Evolutionary conservation across 805 yeast species (phyloP).

Genomic region (Saccharomyces mikatae): DNA sequence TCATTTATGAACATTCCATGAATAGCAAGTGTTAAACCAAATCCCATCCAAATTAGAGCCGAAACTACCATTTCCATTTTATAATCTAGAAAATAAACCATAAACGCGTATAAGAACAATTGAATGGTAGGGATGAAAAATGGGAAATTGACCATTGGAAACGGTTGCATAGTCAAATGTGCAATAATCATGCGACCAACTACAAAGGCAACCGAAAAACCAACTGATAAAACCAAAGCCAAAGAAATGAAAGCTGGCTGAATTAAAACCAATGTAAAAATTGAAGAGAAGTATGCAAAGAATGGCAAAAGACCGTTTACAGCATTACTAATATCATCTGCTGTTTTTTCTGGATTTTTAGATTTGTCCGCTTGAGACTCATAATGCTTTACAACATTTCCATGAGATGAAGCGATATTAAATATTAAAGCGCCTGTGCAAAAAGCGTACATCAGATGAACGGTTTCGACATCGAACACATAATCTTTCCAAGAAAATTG

Average conservation of each 20-base stretch:
- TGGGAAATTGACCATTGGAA: slow-evolving; percentile 69
- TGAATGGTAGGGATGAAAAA: slow-evolving; percentile 57
- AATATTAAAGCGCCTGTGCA: slow-evolving; percentile 52
- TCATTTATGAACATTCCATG: slow-evolving; percentile 70
- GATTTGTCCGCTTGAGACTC: slow-evolving; percentile 16
- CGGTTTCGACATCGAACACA: slow-evolving; percentile 31
- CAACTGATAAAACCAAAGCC: slow-evolving; percentile 63
- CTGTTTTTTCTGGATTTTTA: slow-evolving; percentile 11
- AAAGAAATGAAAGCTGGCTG: slow-evolving; percentile 44
- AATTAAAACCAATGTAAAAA: slow-evolving; percentile 40
- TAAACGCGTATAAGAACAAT: slow-evolving; percentile 26
- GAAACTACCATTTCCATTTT: slow-evolving; percentile 38
- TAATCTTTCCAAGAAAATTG: slow-evolving; percentile 1
- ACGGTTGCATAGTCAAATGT: slow-evolving; percentile 72
- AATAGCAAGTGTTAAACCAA: slow-evolving; percentile 59
- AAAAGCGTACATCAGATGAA: slow-evolving; percentile 45
- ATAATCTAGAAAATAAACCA: slow-evolving; percentile 24
- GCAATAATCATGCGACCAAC: slow-evolving; percentile 88
- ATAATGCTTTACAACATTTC: slow-evolving; percentile 47
- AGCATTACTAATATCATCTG: slow-evolving; percentile 28
- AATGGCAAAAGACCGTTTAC: slow-evolving; percentile 63
- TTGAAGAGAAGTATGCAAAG: slow-evolving; percentile 43
- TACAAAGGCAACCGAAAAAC: slow-evolving; percentile 68
- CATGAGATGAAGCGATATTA: slow-evolving; percentile 64
- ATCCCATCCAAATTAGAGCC: slow-evolving; percentile 54